Base-by-base conservation (phyloP, 768 basidiomycete genomes). In the Hydnomerulius pinastri region DNA sequence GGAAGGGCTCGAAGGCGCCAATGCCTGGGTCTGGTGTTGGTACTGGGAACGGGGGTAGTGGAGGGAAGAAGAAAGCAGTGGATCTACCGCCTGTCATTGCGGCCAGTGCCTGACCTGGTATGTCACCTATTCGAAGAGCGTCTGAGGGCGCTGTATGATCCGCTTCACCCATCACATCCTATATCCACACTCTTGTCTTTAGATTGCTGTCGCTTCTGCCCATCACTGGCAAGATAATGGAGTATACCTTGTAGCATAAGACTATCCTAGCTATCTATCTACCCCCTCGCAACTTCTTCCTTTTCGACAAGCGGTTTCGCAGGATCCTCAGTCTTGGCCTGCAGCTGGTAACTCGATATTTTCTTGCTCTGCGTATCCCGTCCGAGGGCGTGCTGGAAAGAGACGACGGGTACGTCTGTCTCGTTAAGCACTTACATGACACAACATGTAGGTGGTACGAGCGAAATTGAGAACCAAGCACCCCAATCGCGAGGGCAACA, bases 241-340 rank as follows among this genome's bases (percentile, higher is more conserved):
- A 68, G 55, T 68, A 70, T 70, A 68, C 68, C 66, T n/a, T 70
- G 68, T 68, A 64, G 63, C 53, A 59, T 65, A 65, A 55, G 43
- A 65, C 53, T 57, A 65, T 47, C 55, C 58, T 68, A 58, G 54
- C 58, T 64, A 65, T 53, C 47, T 32, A 51, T 23, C 27, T 46
- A 44, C 28, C 42, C 33, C 21, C 2, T n/a, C n/a, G n/a, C n/a
- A n/a, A n/a, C n/a, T n/a, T n/a, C n/a, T n/a, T n/a, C n/a, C n/a
- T n/a, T n/a, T n/a, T n/a, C n/a, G n/a, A n/a, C n/a, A n/a, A n/a
- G n/a, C n/a, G n/a, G n/a, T n/a, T n/a, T n/a, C n/a, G n/a, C n/a
- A n/a, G n/a, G n/a, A n/a, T n/a, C n/a, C n/a, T n/a, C n/a, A n/a
- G n/a, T n/a, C n/a, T n/a, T n/a, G n/a, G n/a, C n/a, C n/a, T n/a